Conservation (phyloP, 345 rosid genomes). For the Cochlearia excelsa region DNA sequence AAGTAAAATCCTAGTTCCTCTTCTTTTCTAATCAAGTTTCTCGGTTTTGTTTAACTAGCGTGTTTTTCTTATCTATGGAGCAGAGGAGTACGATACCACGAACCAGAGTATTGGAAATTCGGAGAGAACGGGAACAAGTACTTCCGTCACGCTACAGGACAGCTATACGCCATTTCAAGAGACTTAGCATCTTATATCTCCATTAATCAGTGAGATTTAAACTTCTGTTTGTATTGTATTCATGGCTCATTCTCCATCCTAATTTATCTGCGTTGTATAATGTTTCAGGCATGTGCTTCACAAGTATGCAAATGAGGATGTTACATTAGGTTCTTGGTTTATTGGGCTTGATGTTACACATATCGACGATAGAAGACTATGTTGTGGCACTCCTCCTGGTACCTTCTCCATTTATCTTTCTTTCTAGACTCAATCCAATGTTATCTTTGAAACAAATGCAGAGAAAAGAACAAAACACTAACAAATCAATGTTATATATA, state of each 20-base stretch:
- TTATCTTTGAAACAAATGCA: not conserved
- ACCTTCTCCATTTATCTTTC: slow-evolving; percentile 20
- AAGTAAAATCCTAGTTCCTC: slow-evolving; percentile 44
- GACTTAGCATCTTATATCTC: slow-evolving; percentile 91
- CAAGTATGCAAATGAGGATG: slow-evolving; percentile 91
- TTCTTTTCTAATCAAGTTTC: slow-evolving; percentile 1
- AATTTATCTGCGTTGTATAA: not conserved
- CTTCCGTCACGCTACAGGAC: slow-evolving; percentile 95
- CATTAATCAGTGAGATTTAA: slow-evolving; percentile 55
- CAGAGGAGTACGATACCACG: slow-evolving; percentile 87
- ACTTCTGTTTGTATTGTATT: not conserved
- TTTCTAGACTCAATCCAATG: slow-evolving; percentile 10
- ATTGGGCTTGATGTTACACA: slow-evolving; percentile 94
- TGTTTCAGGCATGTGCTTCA: slow-evolving; percentile 71
- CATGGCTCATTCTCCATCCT: slow-evolving; percentile 5
- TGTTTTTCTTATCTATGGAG: slow-evolving; percentile 16
- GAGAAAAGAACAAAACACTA: slow-evolving; percentile 2
- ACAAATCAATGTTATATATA: no score
- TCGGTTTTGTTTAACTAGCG: slow-evolving; percentile 1
- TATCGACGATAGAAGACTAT: slow-evolving; percentile 87
- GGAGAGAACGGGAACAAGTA: slow-evolving; percentile 94
- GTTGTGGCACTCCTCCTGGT: slow-evolving; percentile 95
- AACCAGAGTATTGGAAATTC: slow-evolving; percentile 39
- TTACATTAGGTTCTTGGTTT: slow-evolving; percentile 94
- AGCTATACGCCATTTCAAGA: slow-evolving; percentile 86